Conservation (phyloP, 768 basidiomycete species). For the Amanita inopinata region DNA sequence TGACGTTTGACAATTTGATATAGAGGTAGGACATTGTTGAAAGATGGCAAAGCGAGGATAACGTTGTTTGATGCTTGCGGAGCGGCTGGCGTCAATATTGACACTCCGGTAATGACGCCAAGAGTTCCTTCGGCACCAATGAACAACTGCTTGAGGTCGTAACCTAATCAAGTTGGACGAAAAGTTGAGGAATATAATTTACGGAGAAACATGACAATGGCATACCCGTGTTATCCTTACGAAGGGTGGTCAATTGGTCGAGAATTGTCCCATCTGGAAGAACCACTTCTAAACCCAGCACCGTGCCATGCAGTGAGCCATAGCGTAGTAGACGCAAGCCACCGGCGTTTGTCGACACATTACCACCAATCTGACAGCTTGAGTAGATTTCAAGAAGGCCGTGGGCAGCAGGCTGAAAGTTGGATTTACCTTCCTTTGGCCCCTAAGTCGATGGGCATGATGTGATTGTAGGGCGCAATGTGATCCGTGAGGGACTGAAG, state of each 20-base stretch:
- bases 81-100: constrained; percentile 82
- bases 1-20: constrained; percentile 74
- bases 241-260: constrained; percentile 77
- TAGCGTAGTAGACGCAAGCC: constrained; percentile 92
- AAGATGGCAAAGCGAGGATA: constrained; percentile 81
- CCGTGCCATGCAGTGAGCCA: constrained; percentile 89
- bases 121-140: constrained; percentile 97
- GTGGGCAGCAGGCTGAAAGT: constrained; percentile 1
- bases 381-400: constrained; percentile 3
- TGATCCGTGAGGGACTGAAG: constrained; percentile 82
- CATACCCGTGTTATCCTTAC: constrained; percentile 96
- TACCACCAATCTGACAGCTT: constrained; percentile 97
- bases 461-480: constrained; percentile 80
- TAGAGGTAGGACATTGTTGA: constrained; percentile 78
- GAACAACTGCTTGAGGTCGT: constrained; percentile 96
- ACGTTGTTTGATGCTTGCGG: constrained; percentile 84
- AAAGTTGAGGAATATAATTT: not conserved
- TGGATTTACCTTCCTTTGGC: constrained; percentile 83
- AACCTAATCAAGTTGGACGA: constrained; percentile 47
- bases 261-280: constrained; percentile 89
- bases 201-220: not conserved
- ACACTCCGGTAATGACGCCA: constrained; percentile 90
- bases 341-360: constrained; percentile 94
- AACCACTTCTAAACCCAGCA: constrained; percentile 93
- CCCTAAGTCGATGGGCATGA: constrained; percentile 93